A percentile compares a stretch with the other conserved stretches of the same genome.
These are phyloP conservation scores for Fraxinus angustifolia DNA, from an alignment of 305 asterid species.

Conservation along the genomic window DNA sequence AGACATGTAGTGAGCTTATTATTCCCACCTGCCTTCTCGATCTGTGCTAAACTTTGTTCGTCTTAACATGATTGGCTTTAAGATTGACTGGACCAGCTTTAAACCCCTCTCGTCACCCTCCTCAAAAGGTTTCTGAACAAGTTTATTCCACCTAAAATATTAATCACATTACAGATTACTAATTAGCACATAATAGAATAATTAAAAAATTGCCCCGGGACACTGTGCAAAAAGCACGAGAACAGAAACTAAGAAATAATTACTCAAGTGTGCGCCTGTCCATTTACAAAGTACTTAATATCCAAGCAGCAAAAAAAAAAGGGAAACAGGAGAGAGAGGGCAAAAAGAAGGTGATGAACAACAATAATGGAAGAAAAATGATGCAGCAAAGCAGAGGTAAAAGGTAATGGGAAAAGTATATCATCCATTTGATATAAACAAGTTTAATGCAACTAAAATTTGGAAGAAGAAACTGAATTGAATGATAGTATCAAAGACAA, in stretches of 20 bases:
- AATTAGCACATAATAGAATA: constrained; percentile 2
- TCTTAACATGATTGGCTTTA: constrained; percentile 88
- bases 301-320: constrained; percentile 10
- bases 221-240: constrained; percentile 6
- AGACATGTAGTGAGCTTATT: constrained; percentile 7
- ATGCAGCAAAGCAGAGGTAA: constrained; percentile 8
- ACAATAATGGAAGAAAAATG: not conserved
- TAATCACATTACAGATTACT: constrained; percentile 2
- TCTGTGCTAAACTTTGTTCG: constrained; percentile 92
- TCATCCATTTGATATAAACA: not conserved
- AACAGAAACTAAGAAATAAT: constrained; percentile 11
- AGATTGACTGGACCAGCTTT: constrained; percentile 78
- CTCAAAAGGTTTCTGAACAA: constrained; percentile 95
- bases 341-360: not conserved
- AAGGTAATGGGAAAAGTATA: not conserved
- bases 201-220: constrained; percentile 13
- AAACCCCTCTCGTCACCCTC: constrained; percentile 93
- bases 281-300: not conserved
- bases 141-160: constrained; percentile 83
- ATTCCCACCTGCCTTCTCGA: constrained; percentile 75
- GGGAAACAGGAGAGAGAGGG: not conserved
- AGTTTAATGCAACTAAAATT: not conserved
- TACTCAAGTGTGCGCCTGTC: not conserved
- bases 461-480: not conserved
- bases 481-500: not conserved